These are phyloP conservation scores for Arachnopeziza araneosa DNA, from an alignment of 2,329 filamentous ascomycete species.

Conservation along the genomic window DNA sequence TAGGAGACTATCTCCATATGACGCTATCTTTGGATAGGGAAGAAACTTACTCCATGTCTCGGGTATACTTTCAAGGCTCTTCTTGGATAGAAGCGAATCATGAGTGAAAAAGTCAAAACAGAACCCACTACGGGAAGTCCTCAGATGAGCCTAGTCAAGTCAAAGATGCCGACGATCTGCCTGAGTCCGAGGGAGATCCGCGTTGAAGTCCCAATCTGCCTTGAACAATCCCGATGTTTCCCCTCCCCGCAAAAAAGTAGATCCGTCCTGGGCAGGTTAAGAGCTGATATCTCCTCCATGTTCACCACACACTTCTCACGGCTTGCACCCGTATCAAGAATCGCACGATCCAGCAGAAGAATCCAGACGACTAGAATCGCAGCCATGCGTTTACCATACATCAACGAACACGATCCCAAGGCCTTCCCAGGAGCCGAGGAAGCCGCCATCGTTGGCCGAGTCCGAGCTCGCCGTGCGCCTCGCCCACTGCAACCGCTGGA, in stretches of 20 bases:
- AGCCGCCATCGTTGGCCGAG: constrained; percentile 54
- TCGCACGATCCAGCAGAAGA: neutral
- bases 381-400: constrained; percentile 63
- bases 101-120: neutral
- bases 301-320: neutral
- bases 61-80: neutral
- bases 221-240: neutral
- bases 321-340: neutral
- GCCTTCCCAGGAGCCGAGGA: constrained; percentile 41
- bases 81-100: neutral
- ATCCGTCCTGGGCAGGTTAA: neutral
- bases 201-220: neutral
- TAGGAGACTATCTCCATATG: neutral
- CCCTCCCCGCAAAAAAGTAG: neutral
- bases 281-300: neutral
- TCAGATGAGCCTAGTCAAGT: neutral
- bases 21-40: neutral
- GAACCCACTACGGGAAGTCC: neutral
- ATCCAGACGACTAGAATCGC: neutral
- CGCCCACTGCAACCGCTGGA: constrained; percentile 71
- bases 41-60: neutral
- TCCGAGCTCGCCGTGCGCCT: constrained; percentile 59
- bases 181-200: neutral
- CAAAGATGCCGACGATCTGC: neutral
- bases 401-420: constrained; percentile 42